Evolutionary conservation across 345 rosid species (phyloP), one percentile per base, ranked within the genome.

Genomic region (Arabis alpina): DNA sequence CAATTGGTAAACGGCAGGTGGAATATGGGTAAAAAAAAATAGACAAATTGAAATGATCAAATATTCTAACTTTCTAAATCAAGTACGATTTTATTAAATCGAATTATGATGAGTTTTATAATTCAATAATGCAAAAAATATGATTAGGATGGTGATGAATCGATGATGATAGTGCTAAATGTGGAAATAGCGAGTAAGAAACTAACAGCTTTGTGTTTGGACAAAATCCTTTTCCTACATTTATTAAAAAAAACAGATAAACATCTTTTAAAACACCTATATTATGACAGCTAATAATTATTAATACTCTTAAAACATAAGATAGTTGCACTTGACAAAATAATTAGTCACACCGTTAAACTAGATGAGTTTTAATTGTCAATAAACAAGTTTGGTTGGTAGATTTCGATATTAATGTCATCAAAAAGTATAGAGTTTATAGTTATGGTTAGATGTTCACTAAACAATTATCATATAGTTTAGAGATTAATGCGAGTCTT

Each of bases 211-310:
- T 47, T 59, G 23, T 37, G 73, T 69, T 69, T 69, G 66, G 42
- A 69, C 66, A 39, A 68, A 24, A 27, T 10, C 32, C 10, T 5
- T 9, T 14, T 9, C 60, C 40, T 34, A 65, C 11, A 63, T 66
- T 41, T 28, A 30, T 53, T 54, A 16, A 2, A 24, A 53, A 25
- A 64, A 50, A 2, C 6, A 42, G 24, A 64, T 50, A 36, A 41
- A 32, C 8, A 69, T 27, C 65, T 47, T 37, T 57, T 57, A 47
- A 27, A 25, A 36, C 65, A 58, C 57, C 4, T 57, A 69, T 25
- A 37, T 24, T 16, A 25, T 58, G 66, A 69, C 73, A 69, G 73
- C 66, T 58, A 47, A 58, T 69, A 4, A 40, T 39, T 24, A 10
- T 37, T 25, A 44, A 10, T 23, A 55, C 8, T 13, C 47, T 32